Conservation (phyloP, 164 flowering plant species). For the Dillenia suffruticosa region DNA sequence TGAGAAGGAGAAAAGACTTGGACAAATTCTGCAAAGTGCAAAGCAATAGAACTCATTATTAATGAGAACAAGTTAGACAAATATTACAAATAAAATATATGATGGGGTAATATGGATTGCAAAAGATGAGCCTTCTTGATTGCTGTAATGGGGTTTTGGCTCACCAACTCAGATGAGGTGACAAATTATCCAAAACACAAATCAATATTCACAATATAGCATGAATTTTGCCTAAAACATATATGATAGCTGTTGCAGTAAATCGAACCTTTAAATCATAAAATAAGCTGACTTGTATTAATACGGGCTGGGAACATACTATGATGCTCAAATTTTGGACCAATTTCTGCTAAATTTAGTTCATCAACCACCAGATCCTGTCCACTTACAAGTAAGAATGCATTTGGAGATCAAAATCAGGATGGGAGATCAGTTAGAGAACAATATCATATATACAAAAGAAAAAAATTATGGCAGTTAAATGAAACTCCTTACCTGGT, state of each 20-base stretch:
- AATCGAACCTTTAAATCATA: too few species aligned
- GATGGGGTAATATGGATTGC: too few species aligned
- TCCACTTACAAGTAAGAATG: conserved; percentile 13
- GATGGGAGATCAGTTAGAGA: neutral
- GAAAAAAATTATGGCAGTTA: neutral
- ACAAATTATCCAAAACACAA: too few species aligned
- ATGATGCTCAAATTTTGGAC: conserved; percentile 95
- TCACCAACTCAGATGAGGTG: too few species aligned
- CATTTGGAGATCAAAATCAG: conserved; percentile 1
- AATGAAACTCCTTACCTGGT: conserved; percentile 36
- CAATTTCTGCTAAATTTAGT: conserved; percentile 75
- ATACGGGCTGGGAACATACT: conserved; percentile 84
- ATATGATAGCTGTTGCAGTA: too few species aligned
- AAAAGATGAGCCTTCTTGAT: too few species aligned
- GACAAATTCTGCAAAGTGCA: conserved; percentile 76
- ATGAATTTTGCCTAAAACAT: too few species aligned
- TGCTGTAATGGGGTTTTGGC: too few species aligned
- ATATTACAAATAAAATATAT: too few species aligned
- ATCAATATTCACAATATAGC: too few species aligned
- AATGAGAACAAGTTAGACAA: too few species aligned
- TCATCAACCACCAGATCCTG: conserved; percentile 85
- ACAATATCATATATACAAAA: neutral
- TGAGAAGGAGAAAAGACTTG: conserved; percentile 80
- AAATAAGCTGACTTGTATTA: conserved; percentile 70
- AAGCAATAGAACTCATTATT: conserved; percentile 5